phyloP scores from a whole-genome alignment of 441 rosid genomes.

The Gossypium gossypioides region DNA sequence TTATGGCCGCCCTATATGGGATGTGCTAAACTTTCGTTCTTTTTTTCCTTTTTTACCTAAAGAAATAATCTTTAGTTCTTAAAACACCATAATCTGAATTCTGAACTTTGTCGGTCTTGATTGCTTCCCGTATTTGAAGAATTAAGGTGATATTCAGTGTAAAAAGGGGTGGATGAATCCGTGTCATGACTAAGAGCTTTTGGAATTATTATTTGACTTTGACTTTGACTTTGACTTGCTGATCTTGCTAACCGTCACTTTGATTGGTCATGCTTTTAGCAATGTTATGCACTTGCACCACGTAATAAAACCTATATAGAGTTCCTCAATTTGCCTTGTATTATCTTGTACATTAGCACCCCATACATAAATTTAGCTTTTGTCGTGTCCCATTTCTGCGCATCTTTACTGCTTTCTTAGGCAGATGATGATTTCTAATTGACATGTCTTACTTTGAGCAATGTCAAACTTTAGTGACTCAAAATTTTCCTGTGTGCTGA shows the following conservation, averaged over 20 bases:
- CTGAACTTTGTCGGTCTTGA: not conserved
- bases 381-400: not conserved
- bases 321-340: not conserved
- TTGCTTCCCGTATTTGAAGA: not conserved
- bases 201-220: not conserved
- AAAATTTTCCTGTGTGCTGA: not conserved
- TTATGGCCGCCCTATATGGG: not conserved
- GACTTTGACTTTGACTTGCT: not conserved
- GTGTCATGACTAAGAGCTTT: not conserved
- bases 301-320: not conserved
- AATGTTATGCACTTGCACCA: not conserved
- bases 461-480: not conserved
- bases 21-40: not conserved
- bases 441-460: not conserved
- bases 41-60: not conserved
- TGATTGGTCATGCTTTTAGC: not conserved
- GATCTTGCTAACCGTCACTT: not conserved
- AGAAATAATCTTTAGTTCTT: not conserved
- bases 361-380: not conserved
- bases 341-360: not conserved
- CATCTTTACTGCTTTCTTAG: not conserved
- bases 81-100: not conserved
- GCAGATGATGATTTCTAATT: not conserved
- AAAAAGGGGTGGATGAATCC: not conserved
- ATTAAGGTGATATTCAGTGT: not conserved